Base-by-base conservation (phyloP, 805 yeast genomes). In the Soucietia sequanensis region DNA sequence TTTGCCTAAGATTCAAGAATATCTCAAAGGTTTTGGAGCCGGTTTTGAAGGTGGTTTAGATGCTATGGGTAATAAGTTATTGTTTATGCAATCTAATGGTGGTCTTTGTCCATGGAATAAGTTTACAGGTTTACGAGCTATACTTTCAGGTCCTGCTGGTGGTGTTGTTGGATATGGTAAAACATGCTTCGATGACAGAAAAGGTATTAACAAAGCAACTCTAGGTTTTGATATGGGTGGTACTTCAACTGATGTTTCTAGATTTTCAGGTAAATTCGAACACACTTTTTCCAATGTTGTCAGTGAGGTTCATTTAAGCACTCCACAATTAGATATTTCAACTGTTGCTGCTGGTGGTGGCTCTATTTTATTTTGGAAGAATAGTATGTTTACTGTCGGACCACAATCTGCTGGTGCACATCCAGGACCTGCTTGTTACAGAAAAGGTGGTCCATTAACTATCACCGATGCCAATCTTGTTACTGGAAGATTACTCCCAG, bases 181-280 rank as follows among this genome's bases (percentile, higher is more conserved):
- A 23, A 50, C 54, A 19, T 46, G 42, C 32, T 47, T 38, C 33
- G 51, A 57, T 37, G 42, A 23, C 6, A 70, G 78, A 41, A 73
- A 74, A 36, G 60, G 62, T 9, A n/a, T n/a, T n/a, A n/a, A n/a
- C n/a, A 25, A 7, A 11, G 89, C 95, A 0, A 67, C 84, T 30
- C 75, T 86, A 37, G 95, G 93, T 0, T 84, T 86, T 46, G 95
- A 86, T 58, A 84, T 86, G 90, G 95, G 95, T 32, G 95, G 95
- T 31, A 86, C 95, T 1, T 82, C 91, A 1, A 86, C 95, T 1
- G 95, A 87, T 61, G 90, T 84, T 4, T 79, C 88, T 4, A 68
- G 95, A 42, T 86, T 65, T 51, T 73, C 68, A 34, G 91, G 91
- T 2, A 70, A 74, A 29, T 72, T 78, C 21, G 90, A 84, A 40